Evolutionary conservation across 805 yeast species (phyloP), one percentile per base, ranked within the genome.

Genomic region (Lipomyces chichibuensis): DNA sequence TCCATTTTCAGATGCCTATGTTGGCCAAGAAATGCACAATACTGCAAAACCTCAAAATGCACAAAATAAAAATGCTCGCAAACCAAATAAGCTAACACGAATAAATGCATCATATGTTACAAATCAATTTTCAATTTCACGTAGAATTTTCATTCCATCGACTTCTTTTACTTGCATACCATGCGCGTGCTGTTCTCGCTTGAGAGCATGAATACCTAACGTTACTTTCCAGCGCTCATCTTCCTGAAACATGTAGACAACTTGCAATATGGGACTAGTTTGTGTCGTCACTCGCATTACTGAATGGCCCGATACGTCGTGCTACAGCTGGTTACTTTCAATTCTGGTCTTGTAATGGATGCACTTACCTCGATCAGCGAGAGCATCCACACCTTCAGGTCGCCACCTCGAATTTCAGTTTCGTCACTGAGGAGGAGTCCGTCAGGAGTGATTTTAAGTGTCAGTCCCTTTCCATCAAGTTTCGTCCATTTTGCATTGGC

Each of bases 331-430:
- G 39, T 29, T 39, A 23, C 33, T n/a, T 37, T 25, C 27, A 49
- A 43, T 8, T 37, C 49, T 17, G 8, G 49, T 43, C 49, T 17
- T 43, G 9, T 43, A 43, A n/a, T 14, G 20, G n/a, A 11, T 51
- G 29, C 11, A 43, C 59, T 2, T 52, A 65, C 68, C 65, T 67
- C 70, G 27, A 68, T 54, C 13, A 46, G 35, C 32, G 59, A 63
- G 7, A 68, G 55, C 70, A 68, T 68, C 70, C 69, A 63, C n/a
- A 70, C 57, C 23, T 60, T 63, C 25, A 68, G 54, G 25, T 68
- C 69, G 27, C 67, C 57, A 9, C 71, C 67, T 27, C 66, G 56
- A 3, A 60, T 32, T 7, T 63, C 67, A 23, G 60, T 37, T 20
- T 61, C 63, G 60, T 68, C 65, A n/a, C 59, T 59, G 32, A 68